Evolutionary conservation across 2,329 filamentous ascomycete species (phyloP), one percentile per base, ranked within the genome.

Genomic region (Calonectria hongkongensis): DNA sequence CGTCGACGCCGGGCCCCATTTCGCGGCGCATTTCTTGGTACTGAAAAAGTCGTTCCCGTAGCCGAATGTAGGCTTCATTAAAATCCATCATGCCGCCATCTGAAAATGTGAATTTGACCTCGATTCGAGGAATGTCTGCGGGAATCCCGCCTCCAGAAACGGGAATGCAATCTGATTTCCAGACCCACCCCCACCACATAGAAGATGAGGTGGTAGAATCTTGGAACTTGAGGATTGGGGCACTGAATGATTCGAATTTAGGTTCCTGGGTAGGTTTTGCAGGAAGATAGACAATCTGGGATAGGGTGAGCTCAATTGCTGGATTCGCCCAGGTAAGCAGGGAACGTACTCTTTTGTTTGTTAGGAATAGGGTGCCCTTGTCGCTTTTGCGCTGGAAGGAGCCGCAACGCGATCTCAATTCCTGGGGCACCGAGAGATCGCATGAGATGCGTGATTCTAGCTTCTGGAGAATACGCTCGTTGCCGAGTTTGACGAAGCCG

Each of bases 61-160:
- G 92, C 69, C 94, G 89, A 79, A 97, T 95, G 81, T 96, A 98
- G 66, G 91, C 91, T 64, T 91, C 90, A 79, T 96, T 93, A 81
- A 98, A 98, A 78, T 98, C 95, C 83, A 94, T 97, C 71, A 96
- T 96, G n/a, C 96, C 96, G 51, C 96, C 96, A 74, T 98, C 96
- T 82, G 95, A 96, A 87, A 98, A 98, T 27, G 93, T 95, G 79
- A 98, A 89, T 82, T 94, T 95, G 76, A 98, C 84, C 79, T 97
- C 95, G 51, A 98, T 88, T 33, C 92, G 91, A 21, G 93, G 89
- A 74, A 95, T 89, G 27, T 93, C 88, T 6, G 93, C 85, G 0
- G 96, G 94, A 64, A 98, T 94, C 63, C 95, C 94, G 45, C 97
- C 97, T 43, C 94, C 94, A 1, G 93, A 87, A 28, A 98, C 94